Base-by-base conservation (phyloP, 257 asterid genomes). In the Nicotiana tabacum region DNA sequence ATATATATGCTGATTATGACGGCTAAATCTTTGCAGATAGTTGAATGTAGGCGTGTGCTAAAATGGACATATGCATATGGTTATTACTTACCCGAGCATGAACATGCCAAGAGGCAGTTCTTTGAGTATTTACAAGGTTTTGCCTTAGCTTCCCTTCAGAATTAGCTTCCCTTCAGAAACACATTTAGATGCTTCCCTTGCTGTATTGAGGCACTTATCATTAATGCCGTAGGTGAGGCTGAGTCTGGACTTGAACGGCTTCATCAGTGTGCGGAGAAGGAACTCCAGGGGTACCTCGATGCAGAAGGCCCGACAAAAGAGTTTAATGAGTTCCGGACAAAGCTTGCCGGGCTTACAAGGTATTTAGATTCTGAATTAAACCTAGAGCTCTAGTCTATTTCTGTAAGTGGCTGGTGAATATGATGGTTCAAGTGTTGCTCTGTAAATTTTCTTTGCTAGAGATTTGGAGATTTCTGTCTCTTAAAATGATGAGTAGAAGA, bases 41-140 rank as follows among this genome's bases (percentile, higher is more conserved):
- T 95, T 66, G 99, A 95, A 90, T 95, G 99, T 83, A 93, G 99
- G 84, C 89, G 99, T 86, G 99, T 95, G 80, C 88, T 95, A 80
- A 92, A 91, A 82, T 95, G 99, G 99, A 95, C 98, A 6, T 95
- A 95, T 88, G 94, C 99, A 56, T 95, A 95, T 89, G 99, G 99
- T 76, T 95, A 51, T 89, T 95, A 95, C 90, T 84, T 92, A 64
- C 94, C 96, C 10, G 98, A 94, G 89, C 88, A 87, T 57, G 97
- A 94, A 87, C 91, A 83, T 61, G 93, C 93, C 55, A 95, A 91
- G 87, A 94, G 93, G 82, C 97, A 87, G 87, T 95, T 95, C 83
- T 95, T 95, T 83, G 98, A 95, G 91, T 95, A 95, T 87, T 85
- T 95, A 83, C 99, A 95, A 89, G 98, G 98, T 95, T 68, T 69